A percentile compares a stretch with the other conserved stretches of the same genome.
phyloP scores from a whole-genome alignment of 2,329 filamentous ascomycete genomes.

The Ceratocystis ficicola region DNA sequence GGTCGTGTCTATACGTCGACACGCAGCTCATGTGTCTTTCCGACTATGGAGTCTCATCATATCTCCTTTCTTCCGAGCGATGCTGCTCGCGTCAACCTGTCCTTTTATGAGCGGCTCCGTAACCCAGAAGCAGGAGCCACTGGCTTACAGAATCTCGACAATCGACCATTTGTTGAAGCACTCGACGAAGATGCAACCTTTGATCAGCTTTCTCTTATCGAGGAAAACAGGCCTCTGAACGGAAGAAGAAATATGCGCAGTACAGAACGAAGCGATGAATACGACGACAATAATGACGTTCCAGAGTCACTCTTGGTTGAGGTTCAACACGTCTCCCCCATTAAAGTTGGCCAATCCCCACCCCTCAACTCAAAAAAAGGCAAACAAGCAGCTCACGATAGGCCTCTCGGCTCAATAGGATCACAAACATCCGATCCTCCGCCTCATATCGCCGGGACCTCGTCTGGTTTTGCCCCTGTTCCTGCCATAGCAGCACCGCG shows the following conservation, averaged over 20 bases:
- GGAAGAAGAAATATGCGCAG: constrained; percentile 20
- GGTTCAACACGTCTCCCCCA: constrained; percentile 29
- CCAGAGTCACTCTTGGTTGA: constrained; percentile 53
- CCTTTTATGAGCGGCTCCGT: constrained; percentile 41
- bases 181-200: constrained; percentile 36
- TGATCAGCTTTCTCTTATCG: constrained; percentile 34
- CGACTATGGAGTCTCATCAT: constrained; percentile 27
- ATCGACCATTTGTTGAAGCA: constrained; percentile 31
- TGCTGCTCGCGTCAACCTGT: constrained; percentile 29
- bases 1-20: not conserved
- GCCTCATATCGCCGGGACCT: not conserved
- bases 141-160: not conserved
- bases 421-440: not conserved
- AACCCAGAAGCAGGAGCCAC: constrained; percentile 11
- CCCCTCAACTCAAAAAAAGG: constrained; percentile 24
- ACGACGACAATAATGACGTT: constrained; percentile 49
- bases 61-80: constrained; percentile 37
- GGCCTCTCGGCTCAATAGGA: constrained; percentile 32
- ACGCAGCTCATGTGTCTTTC: not conserved
- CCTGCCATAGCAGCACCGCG: not conserved
- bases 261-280: constrained; percentile 32
- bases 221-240: constrained; percentile 37
- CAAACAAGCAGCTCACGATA: constrained; percentile 26
- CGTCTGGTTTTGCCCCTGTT: not conserved
- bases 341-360: constrained; percentile 22